phyloP scores from a whole-genome alignment of 441 rosid species.

The Erysimum pusillum region DNA sequence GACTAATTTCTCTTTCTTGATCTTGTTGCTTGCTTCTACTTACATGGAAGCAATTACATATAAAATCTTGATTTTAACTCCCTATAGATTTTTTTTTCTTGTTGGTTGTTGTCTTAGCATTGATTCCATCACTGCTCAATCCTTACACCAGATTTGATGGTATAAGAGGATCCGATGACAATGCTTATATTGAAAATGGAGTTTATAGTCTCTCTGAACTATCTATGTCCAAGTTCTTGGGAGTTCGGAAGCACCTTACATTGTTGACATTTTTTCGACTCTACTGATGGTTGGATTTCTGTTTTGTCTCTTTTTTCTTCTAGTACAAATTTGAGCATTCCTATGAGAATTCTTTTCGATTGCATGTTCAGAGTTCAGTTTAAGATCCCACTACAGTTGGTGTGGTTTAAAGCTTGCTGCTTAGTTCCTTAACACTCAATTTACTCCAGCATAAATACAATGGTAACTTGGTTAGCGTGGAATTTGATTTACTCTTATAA shows the following conservation, averaged over 20 bases:
- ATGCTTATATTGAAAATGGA: conserved; percentile 41
- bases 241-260: conserved; percentile 50
- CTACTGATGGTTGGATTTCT: neutral
- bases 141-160: conserved; percentile 37
- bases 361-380: neutral
- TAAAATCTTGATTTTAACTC: neutral
- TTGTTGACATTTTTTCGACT: neutral
- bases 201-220: conserved; percentile 51
- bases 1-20: conserved; percentile 1
- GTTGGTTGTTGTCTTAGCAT: conserved; percentile 18
- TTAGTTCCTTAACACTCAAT: neutral
- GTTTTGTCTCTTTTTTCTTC: neutral
- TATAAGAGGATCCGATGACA: conserved; percentile 22
- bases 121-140: conserved; percentile 29
- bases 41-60: neutral
- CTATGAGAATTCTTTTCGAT: neutral
- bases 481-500: conserved; percentile 11
- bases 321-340: conserved; percentile 5
- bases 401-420: neutral
- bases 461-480: conserved; percentile 1
- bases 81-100: neutral
- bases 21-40: conserved; percentile 15
- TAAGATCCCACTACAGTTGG: neutral
- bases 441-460: neutral
- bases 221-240: conserved; percentile 38